Evolutionary conservation across 1,284 basidiomycete genomes (phyloP).

Genomic region (Coniophora puteana): DNA sequence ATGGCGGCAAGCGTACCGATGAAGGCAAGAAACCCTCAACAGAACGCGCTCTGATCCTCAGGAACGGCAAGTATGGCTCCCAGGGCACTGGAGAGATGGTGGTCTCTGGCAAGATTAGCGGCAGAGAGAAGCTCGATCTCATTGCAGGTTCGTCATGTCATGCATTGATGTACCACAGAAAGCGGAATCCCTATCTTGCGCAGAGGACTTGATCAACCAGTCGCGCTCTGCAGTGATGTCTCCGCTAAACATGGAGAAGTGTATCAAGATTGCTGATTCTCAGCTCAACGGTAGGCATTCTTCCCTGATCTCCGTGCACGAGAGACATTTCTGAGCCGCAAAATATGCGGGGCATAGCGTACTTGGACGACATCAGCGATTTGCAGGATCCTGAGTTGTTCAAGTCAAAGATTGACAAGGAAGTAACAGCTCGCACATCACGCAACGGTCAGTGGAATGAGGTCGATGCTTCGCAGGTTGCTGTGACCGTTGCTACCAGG

Average conservation of each 20-base stretch:
- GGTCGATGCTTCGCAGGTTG: conserved; percentile 46
- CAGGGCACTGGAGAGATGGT: conserved; percentile 66
- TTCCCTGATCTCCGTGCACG: neutral
- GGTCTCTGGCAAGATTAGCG: conserved; percentile 53
- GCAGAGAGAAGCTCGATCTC: conserved; percentile 74
- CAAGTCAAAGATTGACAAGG: conserved; percentile 45
- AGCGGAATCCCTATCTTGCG: conserved; percentile 10
- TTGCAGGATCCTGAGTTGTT: conserved; percentile 63
- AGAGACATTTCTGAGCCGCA: conserved; percentile 5
- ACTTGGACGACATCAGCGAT: conserved; percentile 61
- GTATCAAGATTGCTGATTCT: conserved; percentile 62
- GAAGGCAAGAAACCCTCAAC: conserved; percentile 59
- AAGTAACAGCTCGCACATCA: conserved; percentile 48
- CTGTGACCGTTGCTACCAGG: conserved; percentile 57
- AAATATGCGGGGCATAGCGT: conserved; percentile 42
- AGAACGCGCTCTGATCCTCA: conserved; percentile 62
- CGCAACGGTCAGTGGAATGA: conserved; percentile 30
- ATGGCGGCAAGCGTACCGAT: conserved; percentile 39
- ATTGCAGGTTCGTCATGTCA: conserved; percentile 52
- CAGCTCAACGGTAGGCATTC: conserved; percentile 56
- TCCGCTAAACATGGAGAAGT: conserved; percentile 61
- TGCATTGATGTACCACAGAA: neutral
- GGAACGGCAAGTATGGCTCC: conserved; percentile 70
- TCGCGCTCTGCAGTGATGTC: conserved; percentile 53
- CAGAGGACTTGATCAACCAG: conserved; percentile 62